Evolutionary conservation across 345 rosid species (phyloP), one percentile per base, ranked within the genome.

Genomic region (Eucalyptus albens): DNA sequence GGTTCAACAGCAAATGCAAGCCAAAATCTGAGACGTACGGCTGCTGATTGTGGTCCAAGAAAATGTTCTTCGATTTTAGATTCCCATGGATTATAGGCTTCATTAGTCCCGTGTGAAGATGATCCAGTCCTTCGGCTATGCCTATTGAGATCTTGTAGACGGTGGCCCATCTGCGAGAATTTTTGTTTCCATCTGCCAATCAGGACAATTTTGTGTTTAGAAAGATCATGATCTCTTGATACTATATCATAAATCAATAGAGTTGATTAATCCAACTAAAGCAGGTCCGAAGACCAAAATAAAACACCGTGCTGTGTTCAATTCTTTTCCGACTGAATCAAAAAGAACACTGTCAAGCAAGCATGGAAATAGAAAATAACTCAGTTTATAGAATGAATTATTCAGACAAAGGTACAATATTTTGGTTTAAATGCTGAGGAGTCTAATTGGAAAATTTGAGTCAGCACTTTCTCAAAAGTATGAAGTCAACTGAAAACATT

Each of bases 81-180:
- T 97, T 96, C 56, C 98, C 99, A n/a, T 97, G 99, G 92, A 95
- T 89, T 22, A 95, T 49, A 9, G 96, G 96, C 91, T 92, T 95
- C 88, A 92, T 91, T 72, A 95, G 91, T 89, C 95, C 96, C 33
- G 95, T 93, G 89, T 97, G 98, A 42, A 97, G 98, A 92, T 97
- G 92, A 90, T 95, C 95, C 88, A 97, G 88, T 50, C 97, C 99
- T 91, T 87, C 94, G 59, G 97, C 95, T 91, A 97, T 92, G 89
- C 96, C 98, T 42, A 89, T 87, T 9, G 97, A 93, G 88, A 96
- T 95, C 86, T 91, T 91, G 86, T 91, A 87, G 86, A 97, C 91
- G 91, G 91, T 88, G 87, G 87, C 89, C 99, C 99, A 96, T 89
- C 91, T 94, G 89, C 87, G 93, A 29, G 94, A 91, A 86, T 94